Base-by-base conservation (phyloP, 2,329 filamentous ascomycete species). In the Aschersonia sp. region DNA sequence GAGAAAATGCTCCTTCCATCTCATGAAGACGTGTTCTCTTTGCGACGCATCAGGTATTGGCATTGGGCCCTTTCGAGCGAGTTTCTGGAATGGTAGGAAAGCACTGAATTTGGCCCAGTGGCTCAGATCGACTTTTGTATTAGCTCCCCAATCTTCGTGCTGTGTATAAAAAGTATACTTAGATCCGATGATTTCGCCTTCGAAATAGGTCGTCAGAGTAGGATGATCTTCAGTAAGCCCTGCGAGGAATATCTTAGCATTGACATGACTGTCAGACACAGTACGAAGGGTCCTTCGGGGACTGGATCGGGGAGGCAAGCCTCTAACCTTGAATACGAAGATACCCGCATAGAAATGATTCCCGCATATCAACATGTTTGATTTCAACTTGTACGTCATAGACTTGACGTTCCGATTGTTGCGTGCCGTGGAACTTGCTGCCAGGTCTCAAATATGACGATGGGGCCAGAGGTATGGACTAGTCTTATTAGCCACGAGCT, bases 1-100 rank as follows among this genome's bases (percentile, higher is more conserved):
- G 1, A 98, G 71, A 58, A 98, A 98, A 58, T 94, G 88, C 61
- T 98, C 92, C 66, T 98, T 98, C 92, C 92, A 98, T 51, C 92
- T 81, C 92, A 98, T 98, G 60, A 96, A 98, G 33, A 98, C 82
- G 62, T 94, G 82, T 56, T 96, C 89, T 53, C 81, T 75, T 60
- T 94, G 85, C 44, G 79, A 77, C 55, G 83, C 78, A 56, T 94
- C 83, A 69, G 81, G 69, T 69, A 80, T 71, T 70, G 60, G 55
- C 31, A 72, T 64, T 29, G 78, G 63, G 12, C 77, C 76, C 55
- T 75, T 79, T 43, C 70, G 70, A 35, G 73, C 74, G 49, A 72
- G 69, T 57, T 78, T 79, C 43, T 69, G 65, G 50, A 90, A 80
- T 2, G 86, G 87, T 47, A 83, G 78, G 72, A 94, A 97, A 7